phyloP scores from a whole-genome alignment of 2,329 filamentous ascomycete species.

The Stachybotrys chlorohalonatus region DNA sequence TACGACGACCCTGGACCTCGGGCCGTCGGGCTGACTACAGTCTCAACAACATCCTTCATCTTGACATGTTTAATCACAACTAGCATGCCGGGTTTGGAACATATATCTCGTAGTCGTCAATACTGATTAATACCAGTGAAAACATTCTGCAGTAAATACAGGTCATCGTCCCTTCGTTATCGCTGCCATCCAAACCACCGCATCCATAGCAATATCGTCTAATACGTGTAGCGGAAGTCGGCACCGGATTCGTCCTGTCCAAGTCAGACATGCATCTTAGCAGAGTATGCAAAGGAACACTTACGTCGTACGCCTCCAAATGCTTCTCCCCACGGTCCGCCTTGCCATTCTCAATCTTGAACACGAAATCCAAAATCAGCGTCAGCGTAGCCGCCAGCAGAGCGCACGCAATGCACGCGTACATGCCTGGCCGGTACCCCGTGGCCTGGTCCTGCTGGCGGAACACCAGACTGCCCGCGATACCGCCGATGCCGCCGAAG shows the following conservation, averaged over 20 bases:
- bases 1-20: too few relatives aligned
- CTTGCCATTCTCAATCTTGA: slow-evolving; percentile 34
- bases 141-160: too few relatives aligned
- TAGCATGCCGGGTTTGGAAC: too few relatives aligned
- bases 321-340: slow-evolving; percentile 45
- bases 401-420: slow-evolving; percentile 42
- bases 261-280: too few relatives aligned
- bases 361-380: slow-evolving; percentile 27
- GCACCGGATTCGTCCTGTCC: not conserved
- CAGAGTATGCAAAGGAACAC: slow-evolving; percentile 10
- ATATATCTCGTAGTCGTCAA: too few relatives aligned
- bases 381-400: slow-evolving; percentile 38
- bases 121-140: too few relatives aligned
- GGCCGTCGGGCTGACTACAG: too few relatives aligned
- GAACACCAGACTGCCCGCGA: slow-evolving; percentile 67
- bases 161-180: not conserved
- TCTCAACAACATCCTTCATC: too few relatives aligned
- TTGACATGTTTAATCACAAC: too few relatives aligned
- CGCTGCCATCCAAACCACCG: not conserved
- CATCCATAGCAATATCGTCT: not conserved
- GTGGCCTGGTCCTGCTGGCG: slow-evolving; percentile 42
- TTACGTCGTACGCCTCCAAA: slow-evolving; percentile 40
- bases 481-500: slow-evolving; percentile 70
- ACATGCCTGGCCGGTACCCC: slow-evolving; percentile 45
- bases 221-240: slow-evolving; percentile 1